Conservation (phyloP, 2,329 filamentous ascomycete genomes). For the Mycocentrospora acerina region DNA sequence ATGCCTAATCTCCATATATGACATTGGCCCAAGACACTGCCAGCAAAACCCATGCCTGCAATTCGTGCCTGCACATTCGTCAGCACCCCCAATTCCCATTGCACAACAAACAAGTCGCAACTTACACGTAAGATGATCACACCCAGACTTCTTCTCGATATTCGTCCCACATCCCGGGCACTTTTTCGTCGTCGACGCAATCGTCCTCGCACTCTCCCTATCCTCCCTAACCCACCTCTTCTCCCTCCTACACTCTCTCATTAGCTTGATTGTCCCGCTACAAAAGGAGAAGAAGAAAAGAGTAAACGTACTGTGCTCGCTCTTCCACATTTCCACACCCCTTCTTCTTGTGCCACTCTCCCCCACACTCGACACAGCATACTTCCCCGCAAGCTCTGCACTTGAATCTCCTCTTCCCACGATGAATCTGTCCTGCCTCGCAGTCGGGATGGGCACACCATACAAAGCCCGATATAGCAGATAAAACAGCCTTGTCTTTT, state of each 20-base stretch:
- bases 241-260: constrained; percentile 12
- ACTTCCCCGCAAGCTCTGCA: constrained; percentile 40
- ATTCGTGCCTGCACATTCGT: constrained; percentile 25
- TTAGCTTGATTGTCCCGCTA: not conserved
- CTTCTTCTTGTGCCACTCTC: constrained; percentile 43
- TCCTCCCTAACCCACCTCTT: constrained; percentile 25
- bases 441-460: constrained; percentile 57
- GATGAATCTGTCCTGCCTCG: constrained; percentile 55
- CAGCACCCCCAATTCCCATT: not conserved
- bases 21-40: constrained; percentile 35
- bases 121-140: constrained; percentile 45
- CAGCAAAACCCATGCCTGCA: constrained; percentile 47
- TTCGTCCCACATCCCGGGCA: constrained; percentile 44
- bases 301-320: too few species aligned
- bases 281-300: not conserved
- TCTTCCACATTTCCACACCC: constrained; percentile 12
- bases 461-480: constrained; percentile 49
- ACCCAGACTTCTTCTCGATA: constrained; percentile 45
- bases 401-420: constrained; percentile 44
- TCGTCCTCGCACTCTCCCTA: constrained; percentile 30
- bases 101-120: not conserved
- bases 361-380: constrained; percentile 40
- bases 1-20: too few species aligned
- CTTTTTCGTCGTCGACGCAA: constrained; percentile 37
- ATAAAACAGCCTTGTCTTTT: constrained; percentile 47